Base-by-base conservation (phyloP, 2,329 filamentous ascomycete genomes). In the Monilinia laxa region DNA sequence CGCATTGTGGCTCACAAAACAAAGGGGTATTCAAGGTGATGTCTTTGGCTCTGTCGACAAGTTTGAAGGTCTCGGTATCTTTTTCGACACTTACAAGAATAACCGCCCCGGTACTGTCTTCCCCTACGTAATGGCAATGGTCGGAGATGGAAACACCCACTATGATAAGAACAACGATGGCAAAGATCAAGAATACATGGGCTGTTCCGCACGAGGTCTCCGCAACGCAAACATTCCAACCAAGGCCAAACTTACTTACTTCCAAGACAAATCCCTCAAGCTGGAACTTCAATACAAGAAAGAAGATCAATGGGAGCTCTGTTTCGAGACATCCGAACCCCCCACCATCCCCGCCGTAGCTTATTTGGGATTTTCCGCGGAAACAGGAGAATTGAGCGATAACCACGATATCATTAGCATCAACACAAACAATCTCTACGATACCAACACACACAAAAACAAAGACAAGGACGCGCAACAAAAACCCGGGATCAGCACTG, bases 21-120 rank as follows among this genome's bases (percentile, higher is more conserved):
- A 97, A 80, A 91, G 95, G 71, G 93, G 87, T 42, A 85, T 89
- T 73, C 80, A 83, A 68, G 95, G 95, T 20, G 85, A 88, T 14
- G 94, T 99, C 49, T 99, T 99, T 79, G 95, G 95, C 62, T 89
- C 89, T 72, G 83, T 85, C 40, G 94, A 99, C 80, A 87, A 87
- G 71, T 99, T 98, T 74, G 94, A 99, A 78, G 95, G 95, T 5
- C 85, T 99, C 57, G 95, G 93, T 65, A 85, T 99, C 79, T 98
- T 78, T 82, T 87, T 99, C 81, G 95, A 99, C 78, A 99, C 95
- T 55, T 99, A 99, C 85, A 99, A 99, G 87, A 99, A 99, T 83
- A 97, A 97, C 82, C 88, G 95, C 18, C 94, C 95, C 0, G 95
- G 95, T 54, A 90, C 92, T 53, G 91, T 97, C 57, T 99, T 99